phyloP scores from a whole-genome alignment of 345 rosid genomes.

The Boechera retrofracta region DNA sequence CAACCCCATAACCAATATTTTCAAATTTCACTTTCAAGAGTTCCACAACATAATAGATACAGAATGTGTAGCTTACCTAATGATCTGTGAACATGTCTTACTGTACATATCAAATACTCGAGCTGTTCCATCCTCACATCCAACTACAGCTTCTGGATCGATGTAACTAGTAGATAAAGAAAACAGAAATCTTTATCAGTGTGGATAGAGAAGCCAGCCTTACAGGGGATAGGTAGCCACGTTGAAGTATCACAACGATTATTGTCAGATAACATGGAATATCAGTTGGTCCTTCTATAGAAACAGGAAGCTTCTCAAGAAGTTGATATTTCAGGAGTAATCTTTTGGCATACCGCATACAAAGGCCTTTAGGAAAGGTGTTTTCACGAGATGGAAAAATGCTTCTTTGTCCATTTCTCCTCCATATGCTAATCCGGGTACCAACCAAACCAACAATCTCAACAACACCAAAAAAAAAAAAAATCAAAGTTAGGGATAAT shows the following conservation, averaged over 20 bases:
- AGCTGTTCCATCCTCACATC: conserved; percentile 92
- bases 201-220: conserved; percentile 10
- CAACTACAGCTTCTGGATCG: conserved; percentile 93
- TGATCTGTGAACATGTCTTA: conserved; percentile 74
- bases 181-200: neutral
- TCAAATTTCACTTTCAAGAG: neutral
- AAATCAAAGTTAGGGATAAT: neutral
- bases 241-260: conserved; percentile 7
- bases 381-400: conserved; percentile 78
- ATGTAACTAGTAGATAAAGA: conserved; percentile 57
- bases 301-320: neutral
- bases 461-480: neutral
- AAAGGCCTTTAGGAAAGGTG: conserved; percentile 71
- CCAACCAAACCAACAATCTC: conserved; percentile 92
- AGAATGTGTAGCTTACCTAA: conserved; percentile 53
- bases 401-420: conserved; percentile 73
- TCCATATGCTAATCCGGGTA: conserved; percentile 84
- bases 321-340: conserved; percentile 12
- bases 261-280: conserved; percentile 16
- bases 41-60: neutral
- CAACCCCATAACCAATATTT: neutral
- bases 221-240: conserved; percentile 13
- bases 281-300: neutral
- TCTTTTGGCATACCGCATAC: conserved; percentile 70
- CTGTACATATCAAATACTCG: conserved; percentile 95